Evolutionary conservation across 2,329 filamentous ascomycete species (phyloP).

Genomic region (Fusarium armeniacum): DNA sequence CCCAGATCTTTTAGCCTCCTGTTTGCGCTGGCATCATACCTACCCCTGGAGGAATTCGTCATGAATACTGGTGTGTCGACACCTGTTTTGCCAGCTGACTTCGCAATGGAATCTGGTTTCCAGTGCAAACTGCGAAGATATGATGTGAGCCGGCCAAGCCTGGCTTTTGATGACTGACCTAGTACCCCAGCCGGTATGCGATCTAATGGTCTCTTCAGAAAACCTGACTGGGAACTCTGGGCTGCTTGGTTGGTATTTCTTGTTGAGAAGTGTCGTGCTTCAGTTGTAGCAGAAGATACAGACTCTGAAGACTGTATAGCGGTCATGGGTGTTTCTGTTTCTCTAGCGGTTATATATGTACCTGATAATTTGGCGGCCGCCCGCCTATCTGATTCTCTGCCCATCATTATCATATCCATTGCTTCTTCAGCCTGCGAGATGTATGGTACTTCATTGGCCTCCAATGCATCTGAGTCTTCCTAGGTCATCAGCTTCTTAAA

Average conservation of each 20-base stretch:
- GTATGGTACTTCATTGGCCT: too few relatives aligned
- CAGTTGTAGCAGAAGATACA: background rate
- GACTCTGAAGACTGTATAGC: background rate
- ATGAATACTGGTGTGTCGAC: background rate
- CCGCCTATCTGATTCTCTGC: too few relatives aligned
- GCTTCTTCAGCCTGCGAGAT: too few relatives aligned
- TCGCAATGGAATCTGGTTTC: background rate
- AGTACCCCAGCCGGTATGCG: background rate
- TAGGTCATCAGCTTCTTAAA: too few relatives aligned
- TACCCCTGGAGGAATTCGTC: background rate
- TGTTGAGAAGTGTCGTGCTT: too few relatives aligned
- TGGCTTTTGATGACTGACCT: background rate
- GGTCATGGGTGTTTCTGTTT: background rate
- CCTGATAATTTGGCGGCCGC: too few relatives aligned
- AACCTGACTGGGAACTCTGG: background rate
- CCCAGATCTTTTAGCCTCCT: background rate
- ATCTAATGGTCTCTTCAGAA: background rate
- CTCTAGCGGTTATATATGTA: background rate
- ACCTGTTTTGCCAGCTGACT: background rate
- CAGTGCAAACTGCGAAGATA: background rate
- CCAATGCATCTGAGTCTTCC: too few relatives aligned
- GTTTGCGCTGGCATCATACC: too few relatives aligned
- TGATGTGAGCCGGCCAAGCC: background rate
- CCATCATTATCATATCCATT: too few relatives aligned
- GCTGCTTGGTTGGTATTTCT: too few relatives aligned